Conservation (phyloP, 345 rosid species). For the Trapa incisa region DNA sequence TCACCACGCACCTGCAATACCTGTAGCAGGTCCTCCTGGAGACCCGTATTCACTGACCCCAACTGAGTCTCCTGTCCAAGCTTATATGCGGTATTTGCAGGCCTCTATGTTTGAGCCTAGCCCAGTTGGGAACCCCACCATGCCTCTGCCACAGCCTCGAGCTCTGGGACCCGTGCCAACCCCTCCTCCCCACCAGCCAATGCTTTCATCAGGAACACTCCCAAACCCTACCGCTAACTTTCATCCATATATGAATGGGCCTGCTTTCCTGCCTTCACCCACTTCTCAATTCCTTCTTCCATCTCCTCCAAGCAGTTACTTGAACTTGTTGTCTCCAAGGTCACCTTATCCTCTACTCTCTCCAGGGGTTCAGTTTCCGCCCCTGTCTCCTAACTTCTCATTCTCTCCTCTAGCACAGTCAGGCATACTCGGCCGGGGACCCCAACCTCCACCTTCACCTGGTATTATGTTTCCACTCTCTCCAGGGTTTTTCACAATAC, state of each 20-base stretch:
- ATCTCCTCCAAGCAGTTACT: constrained; percentile 59
- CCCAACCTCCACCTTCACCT: constrained; percentile 69
- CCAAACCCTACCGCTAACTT: constrained; percentile 40
- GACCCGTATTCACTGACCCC: constrained; percentile 26
- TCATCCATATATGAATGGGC: constrained; percentile 50
- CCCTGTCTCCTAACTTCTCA: constrained; percentile 55
- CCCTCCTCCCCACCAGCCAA: constrained; percentile 26
- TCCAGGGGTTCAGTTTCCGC: constrained; percentile 69
- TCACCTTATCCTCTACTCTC: constrained; percentile 66
- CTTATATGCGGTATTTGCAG: constrained; percentile 78
- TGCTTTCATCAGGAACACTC: constrained; percentile 35
- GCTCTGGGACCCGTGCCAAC: constrained; percentile 9
- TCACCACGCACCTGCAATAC: constrained; percentile 25
- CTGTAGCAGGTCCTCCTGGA: constrained; percentile 16
- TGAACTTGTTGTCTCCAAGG: constrained; percentile 47
- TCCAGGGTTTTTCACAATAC: constrained; percentile 49
- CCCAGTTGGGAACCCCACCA: constrained; percentile 35
- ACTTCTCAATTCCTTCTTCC: constrained; percentile 69
- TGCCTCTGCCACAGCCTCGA: constrained; percentile 41
- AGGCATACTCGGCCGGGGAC: constrained; percentile 64
- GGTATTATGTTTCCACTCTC: constrained; percentile 57
- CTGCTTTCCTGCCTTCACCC: constrained; percentile 59
- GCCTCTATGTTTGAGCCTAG: constrained; percentile 44
- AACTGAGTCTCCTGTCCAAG: constrained; percentile 47
- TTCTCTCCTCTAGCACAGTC: constrained; percentile 58